Evolutionary conservation across 2,329 filamentous ascomycete genomes (phyloP), one percentile per base, ranked within the genome.

Genomic region (Arthrobotrys pseudoclavata): DNA sequence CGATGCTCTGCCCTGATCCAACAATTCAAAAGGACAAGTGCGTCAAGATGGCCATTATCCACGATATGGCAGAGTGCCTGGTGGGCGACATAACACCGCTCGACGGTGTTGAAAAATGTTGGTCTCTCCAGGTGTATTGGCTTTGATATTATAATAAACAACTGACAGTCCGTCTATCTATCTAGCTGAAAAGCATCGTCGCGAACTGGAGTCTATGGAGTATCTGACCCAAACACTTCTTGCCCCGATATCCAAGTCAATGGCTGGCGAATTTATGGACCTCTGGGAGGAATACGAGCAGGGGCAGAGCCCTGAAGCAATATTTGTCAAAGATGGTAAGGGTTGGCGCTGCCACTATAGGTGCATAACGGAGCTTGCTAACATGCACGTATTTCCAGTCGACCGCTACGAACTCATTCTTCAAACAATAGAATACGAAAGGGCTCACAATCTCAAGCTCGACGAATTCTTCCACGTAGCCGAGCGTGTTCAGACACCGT

Each of bases 281-380:
- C 87, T 97, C 62, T 99, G 96, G 93, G 91, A 96, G 82, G 96
- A 99, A 84, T 99, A 99, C 83, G 96, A 99, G 84, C 93, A 96
- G 81, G 90, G 90, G 18, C 82, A 91, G 85, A 98, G 96, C 7
- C 85, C 91, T 13, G 95, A 99, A 83, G 92, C 91, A 80, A 87
- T 90, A 78, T 98, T 95, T 79, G 96, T 99, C 50, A 96, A 99
- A 83, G 96, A 99, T 83, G 81, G 81, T 81, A 50, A 9, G 20
- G 2, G 3, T 22, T 22, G 4, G 42, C 18, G 53, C 15, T 50
- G n/a, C 12, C 47, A 2, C 15, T 20, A 26, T 48, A 26, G 13
- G 4, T 4, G 3, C 3, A 9, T 57, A 37, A n/a, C 1, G 4
- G 2, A 24, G 37, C 1, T 26, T 22, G 20, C 62, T 72, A 48